phyloP scores from a whole-genome alignment of 345 rosid species.

The Populus alba region DNA sequence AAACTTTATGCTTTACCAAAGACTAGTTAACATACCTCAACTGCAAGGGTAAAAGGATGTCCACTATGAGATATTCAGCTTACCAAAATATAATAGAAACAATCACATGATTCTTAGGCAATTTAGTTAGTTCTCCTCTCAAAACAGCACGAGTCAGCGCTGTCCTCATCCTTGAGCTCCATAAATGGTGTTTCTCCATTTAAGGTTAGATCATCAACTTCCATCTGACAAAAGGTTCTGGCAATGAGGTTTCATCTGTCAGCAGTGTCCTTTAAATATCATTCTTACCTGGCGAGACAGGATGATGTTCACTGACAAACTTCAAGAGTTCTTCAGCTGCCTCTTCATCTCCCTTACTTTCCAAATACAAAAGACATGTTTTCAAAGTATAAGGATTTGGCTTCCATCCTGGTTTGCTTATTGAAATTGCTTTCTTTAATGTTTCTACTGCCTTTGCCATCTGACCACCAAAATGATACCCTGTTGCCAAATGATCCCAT shows the following conservation, averaged over 20 bases:
- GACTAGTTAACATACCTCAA: too few relatives aligned
- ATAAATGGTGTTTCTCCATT: background rate
- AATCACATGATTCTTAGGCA: too few relatives aligned
- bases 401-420: slow-evolving; percentile 18
- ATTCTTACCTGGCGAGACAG: background rate
- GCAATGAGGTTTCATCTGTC: background rate
- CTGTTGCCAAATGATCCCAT: slow-evolving; percentile 44
- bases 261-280: background rate
- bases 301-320: slow-evolving; percentile 6
- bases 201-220: slow-evolving; percentile 4
- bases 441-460: slow-evolving; percentile 47
- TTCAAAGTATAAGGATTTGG: slow-evolving; percentile 11
- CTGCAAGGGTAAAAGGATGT: too few relatives aligned
- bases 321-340: slow-evolving; percentile 20
- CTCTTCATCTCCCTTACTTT: slow-evolving; percentile 17
- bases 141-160: background rate
- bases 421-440: slow-evolving; percentile 37
- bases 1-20: too few relatives aligned
- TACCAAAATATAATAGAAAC: too few relatives aligned
- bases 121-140: too few relatives aligned
- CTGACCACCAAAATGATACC: slow-evolving; percentile 31
- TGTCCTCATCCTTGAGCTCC: slow-evolving; percentile 4
- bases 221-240: background rate
- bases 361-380: slow-evolving; percentile 27
- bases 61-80: too few relatives aligned